phyloP scores from a whole-genome alignment of 805 yeast species.

The Candida coquimbonensis region DNA sequence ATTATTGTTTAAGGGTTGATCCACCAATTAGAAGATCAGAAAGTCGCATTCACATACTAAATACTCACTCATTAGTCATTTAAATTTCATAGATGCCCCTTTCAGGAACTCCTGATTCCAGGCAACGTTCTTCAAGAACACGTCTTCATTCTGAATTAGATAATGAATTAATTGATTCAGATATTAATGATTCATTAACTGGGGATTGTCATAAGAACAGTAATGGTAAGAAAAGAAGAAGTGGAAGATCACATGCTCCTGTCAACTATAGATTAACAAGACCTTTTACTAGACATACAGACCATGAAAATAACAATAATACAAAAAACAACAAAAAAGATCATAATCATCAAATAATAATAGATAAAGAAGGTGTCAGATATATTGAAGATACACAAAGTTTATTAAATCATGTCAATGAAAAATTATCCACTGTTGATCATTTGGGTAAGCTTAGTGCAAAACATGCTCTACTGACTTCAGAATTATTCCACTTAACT shows the following conservation, averaged over 20 bases:
- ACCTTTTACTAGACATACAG: background rate
- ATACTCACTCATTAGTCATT: background rate
- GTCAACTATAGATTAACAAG: constrained; percentile 8
- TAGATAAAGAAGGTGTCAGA: background rate
- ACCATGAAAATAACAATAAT: background rate
- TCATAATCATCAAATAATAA: constrained; percentile 3
- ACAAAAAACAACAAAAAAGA: background rate
- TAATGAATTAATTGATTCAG: background rate
- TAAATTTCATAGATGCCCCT: background rate
- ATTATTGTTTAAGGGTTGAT: too few species aligned
- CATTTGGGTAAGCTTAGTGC: constrained; percentile 37
- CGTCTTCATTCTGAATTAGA: constrained; percentile 3
- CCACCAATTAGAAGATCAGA: too few species aligned
- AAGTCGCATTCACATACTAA: too few species aligned
- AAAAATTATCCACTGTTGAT: constrained; percentile 17
- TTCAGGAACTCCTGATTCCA: constrained; percentile 1
- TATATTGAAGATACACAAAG: constrained; percentile 4
- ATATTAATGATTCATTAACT: background rate
- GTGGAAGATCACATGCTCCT: constrained; percentile 6
- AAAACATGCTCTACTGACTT: constrained; percentile 41
- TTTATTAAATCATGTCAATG: background rate
- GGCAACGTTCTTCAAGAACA: constrained; percentile 3
- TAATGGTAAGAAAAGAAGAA: constrained; percentile 7
- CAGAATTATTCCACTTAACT: constrained; percentile 57
- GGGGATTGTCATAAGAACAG: background rate